Percentiles rank a stretch among this genome's conserved stretches.
Evolutionary conservation across 1,284 basidiomycete genomes (phyloP).

Genomic region (Vanrija sp.): DNA sequence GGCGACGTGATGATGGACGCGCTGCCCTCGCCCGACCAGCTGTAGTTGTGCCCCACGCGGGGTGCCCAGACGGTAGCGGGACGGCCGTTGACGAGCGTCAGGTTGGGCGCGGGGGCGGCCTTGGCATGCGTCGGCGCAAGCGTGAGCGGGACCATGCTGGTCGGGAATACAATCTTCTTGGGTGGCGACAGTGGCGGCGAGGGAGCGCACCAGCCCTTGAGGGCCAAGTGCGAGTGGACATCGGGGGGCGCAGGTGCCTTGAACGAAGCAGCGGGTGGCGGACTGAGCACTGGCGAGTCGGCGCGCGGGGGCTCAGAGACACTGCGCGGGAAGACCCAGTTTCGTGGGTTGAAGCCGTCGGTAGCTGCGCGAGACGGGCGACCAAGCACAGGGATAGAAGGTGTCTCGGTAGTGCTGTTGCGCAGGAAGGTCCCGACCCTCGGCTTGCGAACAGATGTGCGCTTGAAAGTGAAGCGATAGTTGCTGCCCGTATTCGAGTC

Average conservation of each 20-base stretch:
- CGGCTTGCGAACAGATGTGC: slow-evolving; percentile 23
- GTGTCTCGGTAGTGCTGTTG: neutral
- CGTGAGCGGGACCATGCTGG: neutral
- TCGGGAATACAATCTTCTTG: slow-evolving; percentile 7
- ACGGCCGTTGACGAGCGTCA: slow-evolving; percentile 36
- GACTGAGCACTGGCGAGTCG: slow-evolving; percentile 4
- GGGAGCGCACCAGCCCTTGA: slow-evolving; percentile 46
- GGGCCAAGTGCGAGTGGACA: slow-evolving; percentile 37
- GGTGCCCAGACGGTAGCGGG: slow-evolving; percentile 28
- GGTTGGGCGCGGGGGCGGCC: slow-evolving; percentile 3
- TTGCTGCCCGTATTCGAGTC: slow-evolving; percentile 51
- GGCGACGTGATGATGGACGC: too few species aligned
- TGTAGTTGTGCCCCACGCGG: slow-evolving; percentile 21
- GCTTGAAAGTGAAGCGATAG: slow-evolving; percentile 51
- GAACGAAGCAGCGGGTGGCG: slow-evolving; percentile 34
- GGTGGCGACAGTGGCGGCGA: slow-evolving; percentile 46
- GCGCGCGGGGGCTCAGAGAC: neutral
- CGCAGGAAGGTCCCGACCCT: neutral
- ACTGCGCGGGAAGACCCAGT: slow-evolving; percentile 37
- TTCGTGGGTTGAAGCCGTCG: slow-evolving; percentile 17
- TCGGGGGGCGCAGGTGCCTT: slow-evolving; percentile 40
- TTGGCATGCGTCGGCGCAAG: slow-evolving; percentile 7
- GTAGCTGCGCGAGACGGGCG: slow-evolving; percentile 1
- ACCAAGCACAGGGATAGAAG: neutral
- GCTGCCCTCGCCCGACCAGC: slow-evolving; percentile 33